These are phyloP conservation scores for Ehretia macrophylla DNA, from an alignment of 257 asterid genomes.

Conservation along the genomic window DNA sequence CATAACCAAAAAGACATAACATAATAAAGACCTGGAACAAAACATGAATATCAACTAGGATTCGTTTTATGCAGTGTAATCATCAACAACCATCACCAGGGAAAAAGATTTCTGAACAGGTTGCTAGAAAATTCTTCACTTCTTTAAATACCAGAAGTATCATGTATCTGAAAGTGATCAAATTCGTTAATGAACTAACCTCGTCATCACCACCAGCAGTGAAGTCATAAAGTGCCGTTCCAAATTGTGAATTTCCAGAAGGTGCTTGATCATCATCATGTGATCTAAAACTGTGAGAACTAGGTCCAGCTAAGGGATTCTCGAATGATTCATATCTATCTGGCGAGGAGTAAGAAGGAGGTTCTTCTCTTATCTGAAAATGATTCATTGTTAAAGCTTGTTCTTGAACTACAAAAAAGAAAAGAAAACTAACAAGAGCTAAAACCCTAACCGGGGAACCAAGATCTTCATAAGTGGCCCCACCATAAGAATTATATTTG, in stretches of 20 bases:
- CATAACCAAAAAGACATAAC: background rate
- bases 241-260: slow-evolving; percentile 65
- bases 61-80: background rate
- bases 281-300: slow-evolving; percentile 56
- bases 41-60: background rate
- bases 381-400: background rate
- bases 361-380: slow-evolving; percentile 87
- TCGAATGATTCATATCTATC: slow-evolving; percentile 79
- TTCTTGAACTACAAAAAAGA: background rate
- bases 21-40: background rate
- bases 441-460: slow-evolving; percentile 50
- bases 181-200: slow-evolving; percentile 36
- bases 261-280: slow-evolving; percentile 62
- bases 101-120: too few species aligned
- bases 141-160: background rate
- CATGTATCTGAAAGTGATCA: background rate
- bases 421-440: background rate
- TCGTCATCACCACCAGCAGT: slow-evolving; percentile 99
- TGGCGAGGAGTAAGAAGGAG: slow-evolving; percentile 99
- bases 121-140: background rate
- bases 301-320: slow-evolving; percentile 83
- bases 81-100: too few species aligned
- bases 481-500: slow-evolving; percentile 42
- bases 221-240: slow-evolving; percentile 95
- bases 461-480: slow-evolving; percentile 51